A percentile compares a stretch with the other conserved stretches of the same genome.
These are phyloP conservation scores for Podosphaera fusca DNA, from an alignment of 2,329 filamentous ascomycete genomes.

Conservation along the genomic window DNA sequence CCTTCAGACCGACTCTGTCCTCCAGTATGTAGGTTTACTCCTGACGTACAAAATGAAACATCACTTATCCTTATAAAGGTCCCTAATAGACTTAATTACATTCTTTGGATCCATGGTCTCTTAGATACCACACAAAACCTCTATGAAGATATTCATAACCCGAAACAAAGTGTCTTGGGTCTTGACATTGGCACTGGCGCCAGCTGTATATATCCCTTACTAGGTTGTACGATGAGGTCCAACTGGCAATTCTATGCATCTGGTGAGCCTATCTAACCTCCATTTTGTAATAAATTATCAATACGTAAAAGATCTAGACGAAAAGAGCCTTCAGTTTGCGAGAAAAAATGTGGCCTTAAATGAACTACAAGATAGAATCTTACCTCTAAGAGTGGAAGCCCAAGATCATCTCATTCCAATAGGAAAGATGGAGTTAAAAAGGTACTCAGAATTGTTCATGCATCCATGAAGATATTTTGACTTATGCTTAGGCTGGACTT, in stretches of 20 bases:
- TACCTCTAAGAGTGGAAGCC: constrained; percentile 29
- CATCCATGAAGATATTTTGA: constrained; percentile 4
- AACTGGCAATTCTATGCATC: constrained; percentile 53
- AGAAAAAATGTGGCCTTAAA: constrained; percentile 45
- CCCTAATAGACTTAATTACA: constrained; percentile 59
- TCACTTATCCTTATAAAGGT: constrained; percentile 18
- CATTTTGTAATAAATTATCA: constrained; percentile 14
- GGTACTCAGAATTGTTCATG: constrained; percentile 7
- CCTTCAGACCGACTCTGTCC: constrained; percentile 67
- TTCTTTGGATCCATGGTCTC: constrained; percentile 68
- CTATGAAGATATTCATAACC: constrained; percentile 26
- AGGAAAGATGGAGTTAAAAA: constrained; percentile 24
- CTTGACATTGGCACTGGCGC: constrained; percentile 80
- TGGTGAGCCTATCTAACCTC: constrained; percentile 16
- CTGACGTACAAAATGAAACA: background rate
- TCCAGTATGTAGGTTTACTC: constrained; percentile 29
- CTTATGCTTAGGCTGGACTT: constrained; percentile 39
- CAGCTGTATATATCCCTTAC: constrained; percentile 72
- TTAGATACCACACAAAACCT: constrained; percentile 36
- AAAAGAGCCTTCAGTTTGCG: constrained; percentile 42
- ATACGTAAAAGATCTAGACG: constrained; percentile 41
- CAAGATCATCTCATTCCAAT: constrained; percentile 34
- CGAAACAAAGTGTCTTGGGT: constrained; percentile 35
- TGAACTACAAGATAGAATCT: constrained; percentile 37
- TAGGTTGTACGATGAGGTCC: constrained; percentile 45